phyloP scores from a whole-genome alignment of 73 alveolate genomes.

The Paramecium biaurelia region DNA sequence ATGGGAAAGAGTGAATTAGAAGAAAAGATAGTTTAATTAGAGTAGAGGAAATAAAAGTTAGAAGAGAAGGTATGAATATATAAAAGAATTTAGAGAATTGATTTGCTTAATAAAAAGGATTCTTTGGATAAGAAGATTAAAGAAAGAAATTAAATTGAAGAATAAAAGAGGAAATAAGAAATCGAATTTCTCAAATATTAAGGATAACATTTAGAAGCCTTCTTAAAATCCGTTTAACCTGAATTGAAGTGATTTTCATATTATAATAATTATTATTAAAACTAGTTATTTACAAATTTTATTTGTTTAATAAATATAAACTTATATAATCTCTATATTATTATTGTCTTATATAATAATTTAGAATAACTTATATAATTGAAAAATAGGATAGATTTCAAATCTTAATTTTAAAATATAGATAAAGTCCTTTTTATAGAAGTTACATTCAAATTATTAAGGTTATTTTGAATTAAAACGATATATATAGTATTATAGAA shows the following conservation, averaged over 20 bases:
- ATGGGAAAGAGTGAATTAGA: slow-evolving; percentile 93
- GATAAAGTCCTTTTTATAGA: too few relatives aligned
- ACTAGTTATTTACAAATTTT: neutral
- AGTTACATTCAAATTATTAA: too few relatives aligned
- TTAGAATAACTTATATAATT: too few relatives aligned
- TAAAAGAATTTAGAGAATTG: slow-evolving; percentile 57
- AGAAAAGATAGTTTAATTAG: slow-evolving; percentile 81
- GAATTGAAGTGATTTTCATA: slow-evolving; percentile 42
- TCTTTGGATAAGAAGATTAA: slow-evolving; percentile 89
- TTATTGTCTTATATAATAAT: neutral
- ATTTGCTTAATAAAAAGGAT: slow-evolving; percentile 83
- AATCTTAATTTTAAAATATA: too few relatives aligned
- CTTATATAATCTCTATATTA: neutral
- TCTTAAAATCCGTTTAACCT: slow-evolving; percentile 77
- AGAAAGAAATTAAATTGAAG: slow-evolving; percentile 91
- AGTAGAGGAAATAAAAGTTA: slow-evolving; percentile 78
- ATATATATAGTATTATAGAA: too few relatives aligned
- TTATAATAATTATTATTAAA: neutral
- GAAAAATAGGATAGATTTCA: too few relatives aligned
- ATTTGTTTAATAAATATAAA: neutral
- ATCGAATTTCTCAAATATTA: slow-evolving; percentile 90
- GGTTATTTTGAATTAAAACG: too few relatives aligned
- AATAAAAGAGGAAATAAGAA: slow-evolving; percentile 87
- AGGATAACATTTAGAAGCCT: slow-evolving; percentile 83
- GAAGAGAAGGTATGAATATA: slow-evolving; percentile 75